Evolutionary conservation across 345 rosid species (phyloP).

Genomic region (Syzygium aromaticum): DNA sequence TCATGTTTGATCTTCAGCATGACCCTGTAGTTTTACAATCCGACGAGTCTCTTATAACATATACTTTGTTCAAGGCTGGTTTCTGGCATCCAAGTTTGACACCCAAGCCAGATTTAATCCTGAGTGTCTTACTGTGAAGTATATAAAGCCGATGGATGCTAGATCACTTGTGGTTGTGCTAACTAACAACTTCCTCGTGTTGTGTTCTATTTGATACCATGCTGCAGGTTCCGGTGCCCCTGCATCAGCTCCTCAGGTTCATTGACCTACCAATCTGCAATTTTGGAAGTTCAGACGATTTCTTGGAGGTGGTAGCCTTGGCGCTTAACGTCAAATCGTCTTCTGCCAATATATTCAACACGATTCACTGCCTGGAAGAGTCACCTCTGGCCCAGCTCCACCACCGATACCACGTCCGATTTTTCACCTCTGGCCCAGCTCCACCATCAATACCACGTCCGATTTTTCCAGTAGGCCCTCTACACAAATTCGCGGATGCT

Average conservation of each 20-base stretch:
- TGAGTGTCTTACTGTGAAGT: not conserved
- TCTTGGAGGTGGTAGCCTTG: not conserved
- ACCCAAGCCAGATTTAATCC: not conserved
- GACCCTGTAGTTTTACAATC: not conserved
- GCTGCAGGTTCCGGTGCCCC: not conserved
- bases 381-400: not conserved
- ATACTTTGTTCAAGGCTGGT: not conserved
- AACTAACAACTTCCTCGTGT: not conserved
- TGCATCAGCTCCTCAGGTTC: constrained; percentile 8
- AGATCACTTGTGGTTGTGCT: not conserved
- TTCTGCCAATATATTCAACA: constrained; percentile 1
- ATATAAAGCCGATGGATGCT: not conserved
- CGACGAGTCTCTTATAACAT: not conserved
- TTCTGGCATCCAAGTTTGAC: not conserved
- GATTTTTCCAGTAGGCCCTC: constrained; percentile 4
- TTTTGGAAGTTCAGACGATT: not conserved
- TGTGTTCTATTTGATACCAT: constrained; percentile 1
- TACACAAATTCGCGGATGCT: not conserved
- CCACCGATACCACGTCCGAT: no score
- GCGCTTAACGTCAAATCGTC: not conserved
- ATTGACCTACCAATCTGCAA: constrained; percentile 11
- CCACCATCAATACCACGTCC: not conserved
- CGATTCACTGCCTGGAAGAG: constrained; percentile 5
- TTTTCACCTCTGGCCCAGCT: no score
- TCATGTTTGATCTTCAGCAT: not conserved